A percentile compares a stretch with the other conserved stretches of the same genome.
Conservation (phyloP, 352 stramenopile genomes). For the Phytophthora pisi region DNA sequence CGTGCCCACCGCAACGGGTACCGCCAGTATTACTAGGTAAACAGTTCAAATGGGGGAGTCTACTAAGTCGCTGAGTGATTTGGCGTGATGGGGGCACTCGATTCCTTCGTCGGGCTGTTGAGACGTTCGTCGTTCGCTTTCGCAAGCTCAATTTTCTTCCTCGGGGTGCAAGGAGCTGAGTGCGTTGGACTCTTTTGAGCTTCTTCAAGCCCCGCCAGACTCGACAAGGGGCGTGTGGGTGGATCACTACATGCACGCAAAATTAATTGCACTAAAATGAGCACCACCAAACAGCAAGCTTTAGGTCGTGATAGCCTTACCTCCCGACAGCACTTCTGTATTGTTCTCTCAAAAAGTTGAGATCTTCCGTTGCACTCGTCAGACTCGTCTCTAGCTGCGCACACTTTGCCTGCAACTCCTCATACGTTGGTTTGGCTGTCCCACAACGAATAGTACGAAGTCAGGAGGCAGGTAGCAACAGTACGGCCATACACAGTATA, state of each 20-base stretch:
- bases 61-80: conserved; percentile 17
- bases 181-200: conserved; percentile 7
- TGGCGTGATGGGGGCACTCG: background rate
- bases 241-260: conserved; percentile 40
- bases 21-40: background rate
- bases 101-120: conserved; percentile 39
- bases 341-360: conserved; percentile 57
- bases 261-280: background rate
- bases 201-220: conserved; percentile 4
- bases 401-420: conserved; percentile 67
- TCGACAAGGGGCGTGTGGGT: conserved; percentile 23
- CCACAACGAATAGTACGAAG: background rate
- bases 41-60: background rate
- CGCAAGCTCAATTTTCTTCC: conserved; percentile 56
- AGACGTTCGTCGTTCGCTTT: conserved; percentile 54
- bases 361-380: conserved; percentile 40
- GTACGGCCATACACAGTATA: background rate
- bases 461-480: background rate
- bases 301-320: conserved; percentile 38
- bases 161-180: conserved; percentile 48
- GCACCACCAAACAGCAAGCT: background rate
- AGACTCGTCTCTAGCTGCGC: conserved; percentile 51
- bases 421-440: conserved; percentile 51
- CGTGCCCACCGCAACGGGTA: background rate
- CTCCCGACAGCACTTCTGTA: conserved; percentile 57